phyloP scores from a whole-genome alignment of 1,139 yeast genomes.

The Hansenula sp. region DNA sequence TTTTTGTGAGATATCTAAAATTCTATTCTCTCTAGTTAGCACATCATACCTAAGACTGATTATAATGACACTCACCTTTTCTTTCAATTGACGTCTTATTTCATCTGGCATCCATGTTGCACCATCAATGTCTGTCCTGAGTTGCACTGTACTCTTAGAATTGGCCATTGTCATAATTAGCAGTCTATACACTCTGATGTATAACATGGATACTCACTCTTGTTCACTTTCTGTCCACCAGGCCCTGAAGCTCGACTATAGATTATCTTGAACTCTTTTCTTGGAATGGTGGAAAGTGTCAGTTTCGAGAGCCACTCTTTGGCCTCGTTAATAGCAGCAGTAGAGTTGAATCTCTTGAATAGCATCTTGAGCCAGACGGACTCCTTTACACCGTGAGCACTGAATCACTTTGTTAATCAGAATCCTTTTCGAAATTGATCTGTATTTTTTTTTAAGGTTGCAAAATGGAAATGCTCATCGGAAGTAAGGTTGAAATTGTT shows the following conservation, averaged over 20 bases:
- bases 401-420: no score
- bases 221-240: slow-evolving; percentile 94
- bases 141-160: slow-evolving; percentile 68
- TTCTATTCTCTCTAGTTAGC: slow-evolving; percentile 19
- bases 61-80: slow-evolving; percentile 14
- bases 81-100: slow-evolving; percentile 40
- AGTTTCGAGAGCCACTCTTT: slow-evolving; percentile 40
- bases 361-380: neutral
- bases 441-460: no score
- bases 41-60: neutral
- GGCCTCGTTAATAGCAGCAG: neutral
- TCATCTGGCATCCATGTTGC: slow-evolving; percentile 63
- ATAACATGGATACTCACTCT: slow-evolving; percentile 20
- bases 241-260: slow-evolving; percentile 85
- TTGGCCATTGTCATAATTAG: slow-evolving; percentile 34
- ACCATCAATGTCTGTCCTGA: slow-evolving; percentile 47
- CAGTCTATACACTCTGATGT: no score
- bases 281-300: slow-evolving; percentile 39
- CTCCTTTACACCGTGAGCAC: no score
- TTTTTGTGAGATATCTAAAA: slow-evolving; percentile 54
- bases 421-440: no score
- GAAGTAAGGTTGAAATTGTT: neutral
- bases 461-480: neutral
- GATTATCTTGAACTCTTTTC: slow-evolving; percentile 42
- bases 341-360: slow-evolving; percentile 1